Evolutionary conservation across 1,139 yeast genomes (phyloP).

Genomic region (Zygosaccharomyces pseudobailii): DNA sequence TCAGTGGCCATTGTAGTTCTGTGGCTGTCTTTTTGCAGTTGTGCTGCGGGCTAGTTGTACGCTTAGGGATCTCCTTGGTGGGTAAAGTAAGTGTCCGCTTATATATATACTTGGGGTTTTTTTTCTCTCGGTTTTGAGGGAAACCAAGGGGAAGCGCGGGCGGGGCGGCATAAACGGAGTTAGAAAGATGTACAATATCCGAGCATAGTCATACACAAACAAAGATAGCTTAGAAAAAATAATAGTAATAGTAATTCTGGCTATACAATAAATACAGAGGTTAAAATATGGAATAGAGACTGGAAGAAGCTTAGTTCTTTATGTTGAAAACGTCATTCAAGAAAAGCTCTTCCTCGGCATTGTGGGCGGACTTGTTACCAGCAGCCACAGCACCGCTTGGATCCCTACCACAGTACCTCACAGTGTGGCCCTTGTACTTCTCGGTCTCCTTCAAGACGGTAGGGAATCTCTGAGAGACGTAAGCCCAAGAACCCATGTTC

Average conservation of each 20-base stretch:
- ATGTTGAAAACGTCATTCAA: conserved; percentile 63
- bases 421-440: conserved; percentile 48
- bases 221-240: background rate
- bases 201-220: background rate
- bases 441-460: conserved; percentile 74
- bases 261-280: background rate
- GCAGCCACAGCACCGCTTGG: conserved; percentile 99
- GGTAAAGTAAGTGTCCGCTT: background rate
- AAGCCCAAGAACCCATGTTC: conserved; percentile 91
- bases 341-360: conserved; percentile 84
- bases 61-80: background rate
- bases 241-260: background rate
- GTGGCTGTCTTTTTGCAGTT: background rate
- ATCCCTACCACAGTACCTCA: conserved; percentile 95
- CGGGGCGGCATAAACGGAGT: background rate
- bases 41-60: background rate
- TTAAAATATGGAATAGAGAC: background rate
- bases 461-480: conserved; percentile 71
- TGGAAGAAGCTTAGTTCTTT: background rate
- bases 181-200: background rate
- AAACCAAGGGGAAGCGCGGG: background rate
- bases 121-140: background rate
- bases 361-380: conserved; percentile 86
- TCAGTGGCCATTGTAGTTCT: background rate
- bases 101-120: background rate